These are phyloP conservation scores for Scheffersomyces ergatensis DNA, from an alignment of 805 yeast species.

Conservation along the genomic window DNA sequence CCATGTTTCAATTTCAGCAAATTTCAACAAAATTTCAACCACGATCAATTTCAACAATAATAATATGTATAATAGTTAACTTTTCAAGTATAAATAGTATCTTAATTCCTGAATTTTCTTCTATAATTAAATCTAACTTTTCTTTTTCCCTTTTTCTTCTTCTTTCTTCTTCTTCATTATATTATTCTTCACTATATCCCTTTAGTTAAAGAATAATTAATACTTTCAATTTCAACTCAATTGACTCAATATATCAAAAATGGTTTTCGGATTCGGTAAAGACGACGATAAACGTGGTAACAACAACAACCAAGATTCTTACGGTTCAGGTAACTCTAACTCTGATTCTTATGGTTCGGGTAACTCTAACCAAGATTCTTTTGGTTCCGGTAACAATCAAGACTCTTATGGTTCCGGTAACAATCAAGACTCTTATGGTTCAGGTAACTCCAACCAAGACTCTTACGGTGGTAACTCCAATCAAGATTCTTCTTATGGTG, in stretches of 20 bases:
- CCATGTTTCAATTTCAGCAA: too few species aligned
- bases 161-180: not conserved
- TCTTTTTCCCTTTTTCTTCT: not conserved
- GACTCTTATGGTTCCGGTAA: conserved; percentile 18
- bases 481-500: conserved; percentile 13
- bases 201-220: too few species aligned
- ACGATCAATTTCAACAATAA: too few species aligned
- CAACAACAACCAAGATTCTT: conserved; percentile 11
- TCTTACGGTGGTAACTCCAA: conserved; percentile 17
- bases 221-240: not conserved
- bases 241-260: conserved; percentile 10
- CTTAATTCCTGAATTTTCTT: not conserved
- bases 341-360: conserved; percentile 19
- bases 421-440: conserved; percentile 12
- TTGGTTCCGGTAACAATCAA: conserved; percentile 9
- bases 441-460: conserved; percentile 12
- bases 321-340: conserved; percentile 7
- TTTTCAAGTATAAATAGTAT: not conserved
- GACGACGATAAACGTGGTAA: conserved; percentile 16
- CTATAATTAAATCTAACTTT: not conserved
- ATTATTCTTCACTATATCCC: not conserved
- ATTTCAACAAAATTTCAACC: too few species aligned
- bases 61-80: too few species aligned
- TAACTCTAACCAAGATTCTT: conserved; percentile 8
- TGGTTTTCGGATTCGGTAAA: conserved; percentile 34